phyloP scores from a whole-genome alignment of 495 filamentous ascomycete species.

The Melanomma pulvis-pyrius region DNA sequence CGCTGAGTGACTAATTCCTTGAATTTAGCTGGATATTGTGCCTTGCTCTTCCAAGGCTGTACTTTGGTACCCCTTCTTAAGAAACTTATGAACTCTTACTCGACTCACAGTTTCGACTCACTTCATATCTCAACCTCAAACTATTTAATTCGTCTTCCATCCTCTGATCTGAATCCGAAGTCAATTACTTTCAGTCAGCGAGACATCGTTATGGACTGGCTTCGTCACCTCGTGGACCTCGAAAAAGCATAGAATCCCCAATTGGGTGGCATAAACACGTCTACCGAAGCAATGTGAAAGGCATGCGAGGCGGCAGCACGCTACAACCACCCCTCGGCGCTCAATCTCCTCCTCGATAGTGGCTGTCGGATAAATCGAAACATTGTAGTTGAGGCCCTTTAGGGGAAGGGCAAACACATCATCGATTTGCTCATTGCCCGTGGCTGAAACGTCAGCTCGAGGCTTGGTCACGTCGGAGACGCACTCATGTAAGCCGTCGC shows the following conservation, averaged over 20 bases:
- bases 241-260: conserved; percentile 2
- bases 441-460: neutral
- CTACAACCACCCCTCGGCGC: neutral
- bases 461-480: neutral
- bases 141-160: too few species aligned
- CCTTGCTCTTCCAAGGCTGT: too few species aligned
- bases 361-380: neutral
- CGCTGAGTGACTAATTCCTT: too few species aligned
- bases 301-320: neutral
- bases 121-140: too few species aligned
- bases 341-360: neutral
- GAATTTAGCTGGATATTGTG: too few species aligned
- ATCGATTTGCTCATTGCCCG: neutral
- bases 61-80: too few species aligned
- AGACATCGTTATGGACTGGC: too few species aligned
- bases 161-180: too few species aligned
- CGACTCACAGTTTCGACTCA: too few species aligned
- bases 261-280: neutral
- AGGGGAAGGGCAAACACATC: neutral
- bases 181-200: too few species aligned
- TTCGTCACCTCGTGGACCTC: neutral
- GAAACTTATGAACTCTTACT: too few species aligned
- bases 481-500: neutral
- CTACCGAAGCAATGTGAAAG: neutral
- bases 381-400: neutral